Evolutionary conservation across 2,329 filamentous ascomycete species (phyloP).

Genomic region (Podosphaera aphanis): DNA sequence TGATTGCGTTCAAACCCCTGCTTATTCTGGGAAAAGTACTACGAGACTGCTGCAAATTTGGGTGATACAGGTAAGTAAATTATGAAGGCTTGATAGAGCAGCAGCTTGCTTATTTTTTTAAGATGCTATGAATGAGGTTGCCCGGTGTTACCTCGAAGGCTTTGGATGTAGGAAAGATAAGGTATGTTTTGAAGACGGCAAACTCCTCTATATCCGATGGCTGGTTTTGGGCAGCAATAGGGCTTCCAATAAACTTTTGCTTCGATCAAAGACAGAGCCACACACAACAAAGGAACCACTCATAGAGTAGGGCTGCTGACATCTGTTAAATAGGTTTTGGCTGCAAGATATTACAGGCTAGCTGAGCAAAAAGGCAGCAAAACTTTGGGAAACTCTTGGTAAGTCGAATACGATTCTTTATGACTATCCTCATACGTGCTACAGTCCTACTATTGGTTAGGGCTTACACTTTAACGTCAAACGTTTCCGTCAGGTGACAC

Average conservation of each 20-base stretch:
- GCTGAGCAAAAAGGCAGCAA: conserved; percentile 78
- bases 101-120: conserved; percentile 11
- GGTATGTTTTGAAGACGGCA: conserved; percentile 33
- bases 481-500: conserved; percentile 10
- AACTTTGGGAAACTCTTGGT: conserved; percentile 87
- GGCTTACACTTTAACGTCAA: not conserved
- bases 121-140: conserved; percentile 95
- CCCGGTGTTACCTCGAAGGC: conserved; percentile 90
- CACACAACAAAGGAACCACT: conserved; percentile 7
- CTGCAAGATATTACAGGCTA: conserved; percentile 78
- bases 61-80: conserved; percentile 49
- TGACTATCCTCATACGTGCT: not conserved
- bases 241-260: conserved; percentile 8
- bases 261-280: conserved; percentile 5
- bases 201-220: conserved; percentile 10
- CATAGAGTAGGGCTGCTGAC: conserved; percentile 23
- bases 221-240: conserved; percentile 26
- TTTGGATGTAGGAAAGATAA: conserved; percentile 97
- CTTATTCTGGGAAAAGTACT: conserved; percentile 41
- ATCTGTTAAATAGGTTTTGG: conserved; percentile 33
- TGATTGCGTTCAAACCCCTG: conserved; percentile 9
- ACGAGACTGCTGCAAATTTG: conserved; percentile 89
- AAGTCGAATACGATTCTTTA: conserved; percentile 20
- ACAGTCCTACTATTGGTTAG: not conserved
- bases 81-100: conserved; percentile 5